These are phyloP conservation scores for Leccinum imitatum DNA, from an alignment of 768 basidiomycete genomes.

Conservation along the genomic window DNA sequence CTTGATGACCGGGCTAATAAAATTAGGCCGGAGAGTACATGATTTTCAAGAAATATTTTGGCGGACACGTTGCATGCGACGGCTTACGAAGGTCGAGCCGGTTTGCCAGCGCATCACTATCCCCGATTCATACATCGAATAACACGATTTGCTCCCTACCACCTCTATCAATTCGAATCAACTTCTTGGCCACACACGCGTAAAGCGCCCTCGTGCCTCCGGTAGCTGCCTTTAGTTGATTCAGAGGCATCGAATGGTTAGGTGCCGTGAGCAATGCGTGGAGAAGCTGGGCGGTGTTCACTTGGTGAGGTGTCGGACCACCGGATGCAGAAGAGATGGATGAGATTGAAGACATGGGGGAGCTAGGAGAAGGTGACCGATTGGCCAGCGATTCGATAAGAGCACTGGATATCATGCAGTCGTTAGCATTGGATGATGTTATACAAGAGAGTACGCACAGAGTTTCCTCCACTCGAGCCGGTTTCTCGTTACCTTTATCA, in stretches of 20 bases:
- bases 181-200: conserved; percentile 76
- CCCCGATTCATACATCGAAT: conserved; percentile 48
- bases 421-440: not conserved
- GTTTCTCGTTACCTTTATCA: conserved; percentile 43
- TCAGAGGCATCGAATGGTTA: conserved; percentile 56
- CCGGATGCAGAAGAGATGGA: conserved; percentile 38
- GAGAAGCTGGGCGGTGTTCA: conserved; percentile 68
- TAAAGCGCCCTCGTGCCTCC: conserved; percentile 66
- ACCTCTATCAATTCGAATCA: conserved; percentile 75
- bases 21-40: not conserved
- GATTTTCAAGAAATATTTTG: not conserved
- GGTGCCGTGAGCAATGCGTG: conserved; percentile 56
- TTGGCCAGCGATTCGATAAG: conserved; percentile 57
- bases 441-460: conserved; percentile 44
- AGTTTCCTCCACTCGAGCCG: conserved; percentile 57
- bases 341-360: conserved; percentile 60
- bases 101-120: not conserved
- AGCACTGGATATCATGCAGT: conserved; percentile 36
- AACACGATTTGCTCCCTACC: conserved; percentile 73
- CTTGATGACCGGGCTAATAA: not conserved
- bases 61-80: not conserved
- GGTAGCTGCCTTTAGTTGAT: conserved; percentile 59
- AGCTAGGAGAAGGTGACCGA: conserved; percentile 50
- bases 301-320: conserved; percentile 63
- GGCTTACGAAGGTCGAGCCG: not conserved